Base-by-base conservation (phyloP, 305 asterid species). In the Andrographis paniculata region DNA sequence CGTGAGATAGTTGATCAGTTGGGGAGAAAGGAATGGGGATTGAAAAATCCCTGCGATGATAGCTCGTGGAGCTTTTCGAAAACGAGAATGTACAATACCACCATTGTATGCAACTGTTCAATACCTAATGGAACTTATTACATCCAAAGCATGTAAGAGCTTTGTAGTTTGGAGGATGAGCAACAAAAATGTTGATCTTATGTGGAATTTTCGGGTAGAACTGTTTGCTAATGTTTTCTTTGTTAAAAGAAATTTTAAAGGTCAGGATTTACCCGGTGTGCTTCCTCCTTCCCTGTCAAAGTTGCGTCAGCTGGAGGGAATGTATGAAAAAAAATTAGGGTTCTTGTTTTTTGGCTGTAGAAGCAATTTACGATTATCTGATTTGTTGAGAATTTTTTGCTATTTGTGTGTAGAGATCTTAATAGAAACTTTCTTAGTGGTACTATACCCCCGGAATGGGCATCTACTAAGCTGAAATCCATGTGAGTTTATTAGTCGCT, bases 391-490 rank as follows among this genome's bases (percentile, higher is more conserved):
- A 12, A 37, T 13, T 5, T 13, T 2, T 13, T 2, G 14, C 12
- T 5, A 37, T 13, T 37, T 37, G 42, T 4, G 35, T 53, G 58
- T 74, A 81, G 93, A 51, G 76, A 72, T 60, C 45, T 81, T 42
- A 13, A 53, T 6, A 64, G 79, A 59, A 81, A 81, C 75, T 81
- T 61, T 61, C 74, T 77, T 13, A 59, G 44, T 35, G 87, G 93
- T 28, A 73, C 67, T 45, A 75, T 81, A 17, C 93, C 84, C 8
- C 69, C 36, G 11, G 80, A 81, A 57, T 81, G 87, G 93, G 79
- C 66, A 16, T 63, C 72, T 42, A 52, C 59, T 50, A 75, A 55
- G 37, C 23, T 75, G 57, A 56, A 64, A 36, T 3, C 7, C 48
- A 27, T 73, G 87, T 81, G 73, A 65, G 81, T 42, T 52, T 14